These are phyloP conservation scores for Ophiosphaerella herpotricha DNA, from an alignment of 2,329 filamentous ascomycete genomes.

Conservation along the genomic window DNA sequence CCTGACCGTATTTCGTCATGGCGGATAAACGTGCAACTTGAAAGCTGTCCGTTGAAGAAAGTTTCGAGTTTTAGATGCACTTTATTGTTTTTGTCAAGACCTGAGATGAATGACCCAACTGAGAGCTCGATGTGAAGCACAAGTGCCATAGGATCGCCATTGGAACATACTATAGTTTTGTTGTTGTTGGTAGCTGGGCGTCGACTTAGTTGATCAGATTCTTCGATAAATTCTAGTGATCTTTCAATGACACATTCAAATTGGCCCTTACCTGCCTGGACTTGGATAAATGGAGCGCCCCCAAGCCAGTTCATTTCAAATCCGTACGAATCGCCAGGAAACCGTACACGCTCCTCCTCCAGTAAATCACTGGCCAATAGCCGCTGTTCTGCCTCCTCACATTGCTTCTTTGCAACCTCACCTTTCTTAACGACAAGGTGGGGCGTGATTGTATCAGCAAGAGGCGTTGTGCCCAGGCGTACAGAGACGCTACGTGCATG, in stretches of 20 bases:
- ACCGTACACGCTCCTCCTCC: constrained; percentile 28
- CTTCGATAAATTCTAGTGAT: background rate
- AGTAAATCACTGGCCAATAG: constrained; percentile 26
- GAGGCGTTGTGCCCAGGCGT: constrained; percentile 27
- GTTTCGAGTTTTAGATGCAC: constrained; percentile 54
- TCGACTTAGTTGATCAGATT: background rate
- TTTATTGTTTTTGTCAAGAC: constrained; percentile 17
- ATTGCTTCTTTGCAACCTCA: constrained; percentile 21
- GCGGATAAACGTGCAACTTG: constrained; percentile 36
- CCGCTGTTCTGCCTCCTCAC: constrained; percentile 24
- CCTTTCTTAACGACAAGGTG: constrained; percentile 28
- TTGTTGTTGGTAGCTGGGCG: background rate
- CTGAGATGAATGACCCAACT: constrained; percentile 34
- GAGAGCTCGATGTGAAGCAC: constrained; percentile 38
- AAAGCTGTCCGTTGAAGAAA: constrained; percentile 53
- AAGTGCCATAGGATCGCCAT: constrained; percentile 15
- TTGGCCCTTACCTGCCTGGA: constrained; percentile 17
- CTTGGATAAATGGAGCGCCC: constrained; percentile 39
- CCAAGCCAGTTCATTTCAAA: constrained; percentile 37
- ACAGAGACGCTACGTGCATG: constrained; percentile 31
- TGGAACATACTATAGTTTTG: constrained; percentile 15
- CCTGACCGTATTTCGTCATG: constrained; percentile 22
- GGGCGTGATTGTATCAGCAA: constrained; percentile 33
- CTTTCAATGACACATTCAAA: background rate
- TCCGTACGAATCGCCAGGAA: constrained; percentile 27